Evolutionary conservation across 2,329 filamentous ascomycete genomes (phyloP).

Genomic region (Beauveria scarabaeidicola): DNA sequence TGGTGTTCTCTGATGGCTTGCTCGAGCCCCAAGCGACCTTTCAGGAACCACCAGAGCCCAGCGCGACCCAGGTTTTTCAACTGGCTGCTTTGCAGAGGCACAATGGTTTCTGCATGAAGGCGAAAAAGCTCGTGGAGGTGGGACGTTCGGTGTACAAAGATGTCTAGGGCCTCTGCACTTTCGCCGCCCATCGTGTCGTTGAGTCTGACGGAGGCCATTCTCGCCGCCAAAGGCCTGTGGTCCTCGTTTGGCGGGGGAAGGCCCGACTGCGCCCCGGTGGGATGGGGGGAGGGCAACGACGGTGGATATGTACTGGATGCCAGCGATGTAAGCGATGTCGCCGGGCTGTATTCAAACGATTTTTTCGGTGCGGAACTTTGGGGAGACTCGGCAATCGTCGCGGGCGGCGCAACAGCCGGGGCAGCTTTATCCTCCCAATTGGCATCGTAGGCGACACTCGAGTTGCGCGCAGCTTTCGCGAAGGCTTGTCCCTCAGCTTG

Average conservation of each 20-base stretch:
- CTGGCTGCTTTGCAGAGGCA: conserved; percentile 54
- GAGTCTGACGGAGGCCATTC: conserved; percentile 30
- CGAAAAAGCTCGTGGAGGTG: conserved; percentile 71
- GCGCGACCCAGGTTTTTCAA: conserved; percentile 62
- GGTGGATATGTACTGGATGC: conserved; percentile 22
- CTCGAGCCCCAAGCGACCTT: conserved; percentile 70
- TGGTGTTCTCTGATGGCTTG: conserved; percentile 50
- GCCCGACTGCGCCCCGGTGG: conserved; percentile 14
- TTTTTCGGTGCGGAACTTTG: conserved; percentile 19
- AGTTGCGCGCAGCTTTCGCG: conserved; percentile 36
- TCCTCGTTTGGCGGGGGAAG: conserved; percentile 20
- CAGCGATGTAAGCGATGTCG: conserved; percentile 27
- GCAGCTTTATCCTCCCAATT: conserved; percentile 24
- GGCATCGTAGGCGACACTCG: conserved; percentile 25
- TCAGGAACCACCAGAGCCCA: conserved; percentile 83
- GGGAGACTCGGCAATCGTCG: conserved; percentile 18
- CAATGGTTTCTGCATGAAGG: conserved; percentile 65
- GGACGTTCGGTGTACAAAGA: conserved; percentile 62
- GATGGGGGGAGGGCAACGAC: conserved; percentile 12
- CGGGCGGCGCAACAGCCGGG: conserved; percentile 13
- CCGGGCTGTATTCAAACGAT: conserved; percentile 33
- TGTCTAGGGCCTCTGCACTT: conserved; percentile 57
- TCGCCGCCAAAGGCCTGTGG: conserved; percentile 20
- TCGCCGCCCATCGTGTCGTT: conserved; percentile 36
- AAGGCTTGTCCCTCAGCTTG: conserved; percentile 52